Percentiles rank a stretch among this genome's conserved stretches.
These are phyloP conservation scores for Acer saccharum DNA, from an alignment of 345 rosid genomes.

Conservation along the genomic window DNA sequence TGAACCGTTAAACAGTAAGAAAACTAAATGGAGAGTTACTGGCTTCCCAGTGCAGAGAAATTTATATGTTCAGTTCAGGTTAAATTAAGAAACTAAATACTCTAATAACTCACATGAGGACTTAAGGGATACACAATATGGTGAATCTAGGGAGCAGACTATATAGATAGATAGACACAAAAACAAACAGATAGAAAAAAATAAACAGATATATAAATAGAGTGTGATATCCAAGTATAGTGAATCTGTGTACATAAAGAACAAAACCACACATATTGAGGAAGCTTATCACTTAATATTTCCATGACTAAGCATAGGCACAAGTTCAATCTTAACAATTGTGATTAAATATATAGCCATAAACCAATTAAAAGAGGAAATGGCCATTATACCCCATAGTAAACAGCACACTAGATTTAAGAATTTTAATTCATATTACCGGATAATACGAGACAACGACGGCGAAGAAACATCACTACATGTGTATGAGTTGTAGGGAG, in stretches of 20 bases:
- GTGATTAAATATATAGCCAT: neutral
- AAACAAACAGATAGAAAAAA: neutral
- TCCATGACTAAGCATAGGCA: neutral
- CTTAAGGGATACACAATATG: neutral
- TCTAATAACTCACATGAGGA: neutral
- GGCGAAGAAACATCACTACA: slow-evolving; percentile 72
- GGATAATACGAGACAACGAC: slow-evolving; percentile 64
- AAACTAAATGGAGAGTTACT: neutral
- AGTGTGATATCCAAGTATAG: neutral
- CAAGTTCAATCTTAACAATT: neutral
- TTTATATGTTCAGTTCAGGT: neutral
- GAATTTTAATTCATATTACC: slow-evolving; percentile 47
- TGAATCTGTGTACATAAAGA: neutral
- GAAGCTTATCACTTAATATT: neutral
- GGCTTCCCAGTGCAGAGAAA: neutral
- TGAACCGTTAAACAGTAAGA: slow-evolving; percentile 2
- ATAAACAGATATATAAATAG: neutral
- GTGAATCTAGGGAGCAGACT: neutral
- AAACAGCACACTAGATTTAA: neutral
- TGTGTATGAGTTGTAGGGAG: slow-evolving; percentile 72
- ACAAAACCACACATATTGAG: neutral
- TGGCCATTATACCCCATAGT: neutral
- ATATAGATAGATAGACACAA: neutral
- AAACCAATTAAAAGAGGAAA: neutral
- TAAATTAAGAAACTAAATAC: neutral